These are phyloP conservation scores for Microbotryum violaceum DNA, from an alignment of 1,284 basidiomycete species.

Conservation along the genomic window DNA sequence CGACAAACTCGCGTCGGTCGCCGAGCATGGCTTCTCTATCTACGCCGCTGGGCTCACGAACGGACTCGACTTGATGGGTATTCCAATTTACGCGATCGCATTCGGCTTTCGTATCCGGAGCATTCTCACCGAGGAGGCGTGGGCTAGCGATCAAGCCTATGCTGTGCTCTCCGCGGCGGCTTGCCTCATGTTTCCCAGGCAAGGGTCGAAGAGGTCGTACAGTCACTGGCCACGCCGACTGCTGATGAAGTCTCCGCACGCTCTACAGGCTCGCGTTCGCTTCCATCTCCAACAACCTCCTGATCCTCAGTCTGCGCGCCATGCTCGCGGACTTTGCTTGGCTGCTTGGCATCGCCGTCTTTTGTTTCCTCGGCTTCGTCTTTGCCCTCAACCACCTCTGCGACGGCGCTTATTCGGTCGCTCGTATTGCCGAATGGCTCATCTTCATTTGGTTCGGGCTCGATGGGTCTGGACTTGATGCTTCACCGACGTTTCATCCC, in stretches of 20 bases:
- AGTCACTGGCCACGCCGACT: neutral
- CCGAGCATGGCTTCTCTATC: constrained; percentile 36
- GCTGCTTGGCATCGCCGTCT: constrained; percentile 37
- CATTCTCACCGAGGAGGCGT: constrained; percentile 32
- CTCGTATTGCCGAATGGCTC: constrained; percentile 28
- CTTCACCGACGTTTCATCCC: constrained; percentile 26
- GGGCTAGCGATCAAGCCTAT: constrained; percentile 37
- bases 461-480: constrained; percentile 23
- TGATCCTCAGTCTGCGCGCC: constrained; percentile 41
- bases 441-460: constrained; percentile 32
- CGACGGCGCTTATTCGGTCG: constrained; percentile 25
- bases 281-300: constrained; percentile 42
- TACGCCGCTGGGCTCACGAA: constrained; percentile 41
- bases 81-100: constrained; percentile 39
- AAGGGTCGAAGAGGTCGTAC: neutral
- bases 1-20: constrained; percentile 34
- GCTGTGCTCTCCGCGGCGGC: constrained; percentile 40
- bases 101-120: constrained; percentile 39
- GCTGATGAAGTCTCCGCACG: neutral
- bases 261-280: constrained; percentile 38
- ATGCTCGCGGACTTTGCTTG: constrained; percentile 41
- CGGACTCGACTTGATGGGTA: constrained; percentile 36
- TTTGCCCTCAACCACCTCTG: constrained; percentile 32
- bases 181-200: constrained; percentile 38
- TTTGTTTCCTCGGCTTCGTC: constrained; percentile 32